Evolutionary conservation across 1,139 yeast species (phyloP).

Genomic region (Fermentozyma sake): DNA sequence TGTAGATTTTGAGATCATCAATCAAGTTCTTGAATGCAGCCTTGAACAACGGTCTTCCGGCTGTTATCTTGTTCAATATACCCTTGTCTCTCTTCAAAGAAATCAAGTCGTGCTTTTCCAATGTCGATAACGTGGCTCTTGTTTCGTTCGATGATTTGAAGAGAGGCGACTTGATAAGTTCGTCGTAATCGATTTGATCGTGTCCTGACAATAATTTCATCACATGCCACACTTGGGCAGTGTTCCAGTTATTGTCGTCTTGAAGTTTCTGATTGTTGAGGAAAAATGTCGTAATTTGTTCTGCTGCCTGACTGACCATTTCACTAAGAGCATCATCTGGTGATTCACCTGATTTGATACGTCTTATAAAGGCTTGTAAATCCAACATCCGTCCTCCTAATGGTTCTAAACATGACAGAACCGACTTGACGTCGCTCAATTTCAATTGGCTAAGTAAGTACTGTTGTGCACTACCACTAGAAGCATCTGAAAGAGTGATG

Average conservation of each 20-base stretch:
- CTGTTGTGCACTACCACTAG: slow-evolving; percentile 60
- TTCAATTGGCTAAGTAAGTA: slow-evolving; percentile 63
- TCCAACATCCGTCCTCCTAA: slow-evolving; percentile 95
- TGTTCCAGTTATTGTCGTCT: slow-evolving; percentile 48
- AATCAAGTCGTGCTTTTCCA: slow-evolving; percentile 79
- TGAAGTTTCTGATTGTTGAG: slow-evolving; percentile 37
- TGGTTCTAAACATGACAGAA: slow-evolving; percentile 62
- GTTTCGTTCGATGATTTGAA: slow-evolving; percentile 58
- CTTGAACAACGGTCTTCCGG: slow-evolving; percentile 81
- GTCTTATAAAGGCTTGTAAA: slow-evolving; percentile 82
- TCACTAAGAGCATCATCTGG: slow-evolving; percentile 74
- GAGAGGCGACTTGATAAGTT: slow-evolving; percentile 55
- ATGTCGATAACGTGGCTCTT: slow-evolving; percentile 50
- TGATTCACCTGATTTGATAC: slow-evolving; percentile 81
- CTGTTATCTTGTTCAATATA: slow-evolving; percentile 56
- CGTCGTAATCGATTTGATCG: slow-evolving; percentile 45
- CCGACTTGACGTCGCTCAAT: slow-evolving; percentile 20
- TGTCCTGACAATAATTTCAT: slow-evolving; percentile 57
- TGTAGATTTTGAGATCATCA: slow-evolving; percentile 51
- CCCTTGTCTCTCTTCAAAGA: slow-evolving; percentile 71
- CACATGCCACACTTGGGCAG: slow-evolving; percentile 86
- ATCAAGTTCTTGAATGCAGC: slow-evolving; percentile 75
- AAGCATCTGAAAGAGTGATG: slow-evolving; percentile 76
- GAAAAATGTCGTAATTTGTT: slow-evolving; percentile 82
- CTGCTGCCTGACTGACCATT: slow-evolving; percentile 79